Evolutionary conservation across 192 early-diverging fungal species (phyloP).

Genomic region (Irineochytrium annulatum): DNA sequence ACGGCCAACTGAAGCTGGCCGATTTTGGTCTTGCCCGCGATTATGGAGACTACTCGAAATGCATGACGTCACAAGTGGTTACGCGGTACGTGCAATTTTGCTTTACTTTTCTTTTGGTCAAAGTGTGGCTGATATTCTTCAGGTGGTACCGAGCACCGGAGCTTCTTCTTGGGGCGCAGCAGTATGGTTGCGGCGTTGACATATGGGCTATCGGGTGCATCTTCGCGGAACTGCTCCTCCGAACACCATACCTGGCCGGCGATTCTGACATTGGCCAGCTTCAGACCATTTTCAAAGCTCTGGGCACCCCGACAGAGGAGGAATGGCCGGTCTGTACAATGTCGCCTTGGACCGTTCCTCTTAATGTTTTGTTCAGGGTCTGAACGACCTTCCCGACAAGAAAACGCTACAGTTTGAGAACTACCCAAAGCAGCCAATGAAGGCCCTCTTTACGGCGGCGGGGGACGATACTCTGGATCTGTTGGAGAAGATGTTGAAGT

Average conservation of each 20-base stretch:
- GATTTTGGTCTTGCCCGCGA: constrained; percentile 99
- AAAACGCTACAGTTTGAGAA: constrained; percentile 62
- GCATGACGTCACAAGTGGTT: constrained; percentile 92
- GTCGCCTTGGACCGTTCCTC: neutral
- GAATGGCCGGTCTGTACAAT: constrained; percentile 73
- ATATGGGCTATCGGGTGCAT: constrained; percentile 98
- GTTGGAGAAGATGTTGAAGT: constrained; percentile 80
- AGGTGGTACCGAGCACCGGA: constrained; percentile 98
- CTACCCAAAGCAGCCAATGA: constrained; percentile 68
- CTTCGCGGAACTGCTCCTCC: constrained; percentile 90
- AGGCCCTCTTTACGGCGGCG: constrained; percentile 78
- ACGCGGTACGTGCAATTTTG: constrained; percentile 54
- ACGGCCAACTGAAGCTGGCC: constrained; percentile 92
- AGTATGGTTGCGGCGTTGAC: constrained; percentile 86
- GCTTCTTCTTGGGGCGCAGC: constrained; percentile 80
- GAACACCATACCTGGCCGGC: constrained; percentile 83
- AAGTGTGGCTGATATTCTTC: constrained; percentile 5
- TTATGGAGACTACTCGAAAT: constrained; percentile 74
- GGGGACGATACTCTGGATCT: constrained; percentile 78
- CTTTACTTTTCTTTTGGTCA: too few species aligned
- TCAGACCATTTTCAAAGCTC: constrained; percentile 75
- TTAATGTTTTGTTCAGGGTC: constrained; percentile 9
- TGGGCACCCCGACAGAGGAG: constrained; percentile 77
- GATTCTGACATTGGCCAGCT: constrained; percentile 88
- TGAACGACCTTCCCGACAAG: constrained; percentile 22